These are phyloP conservation scores for Penicillium verhagenii DNA, from an alignment of 495 filamentous ascomycete genomes.

Conservation along the genomic window DNA sequence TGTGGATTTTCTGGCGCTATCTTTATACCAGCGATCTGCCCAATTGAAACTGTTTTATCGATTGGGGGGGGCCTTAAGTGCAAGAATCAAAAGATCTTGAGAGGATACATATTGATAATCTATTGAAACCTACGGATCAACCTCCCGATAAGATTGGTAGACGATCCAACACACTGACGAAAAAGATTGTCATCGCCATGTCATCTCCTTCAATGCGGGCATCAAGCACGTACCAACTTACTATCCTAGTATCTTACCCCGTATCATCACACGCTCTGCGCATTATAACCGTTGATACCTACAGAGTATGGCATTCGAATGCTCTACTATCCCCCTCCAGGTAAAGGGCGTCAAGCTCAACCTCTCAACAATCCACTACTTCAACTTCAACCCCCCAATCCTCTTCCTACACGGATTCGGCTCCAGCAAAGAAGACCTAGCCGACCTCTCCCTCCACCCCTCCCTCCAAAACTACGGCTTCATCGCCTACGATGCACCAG, in stretches of 20 bases:
- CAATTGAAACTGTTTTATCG: conserved; percentile 61
- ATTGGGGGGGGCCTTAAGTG: conserved; percentile 40
- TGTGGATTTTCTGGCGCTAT: conserved; percentile 66
- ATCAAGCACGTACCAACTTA: no score
- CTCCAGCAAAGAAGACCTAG: conserved; percentile 32
- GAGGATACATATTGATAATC: neutral
- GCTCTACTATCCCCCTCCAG: conserved; percentile 13
- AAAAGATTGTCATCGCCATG: neutral
- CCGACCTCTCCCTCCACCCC: conserved; percentile 21
- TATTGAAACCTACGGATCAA: neutral
- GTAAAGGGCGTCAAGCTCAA: conserved; percentile 18
- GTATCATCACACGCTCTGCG: neutral
- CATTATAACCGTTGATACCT: no score
- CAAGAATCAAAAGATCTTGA: neutral
- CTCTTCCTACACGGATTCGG: conserved; percentile 32
- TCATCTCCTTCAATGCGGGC: no score
- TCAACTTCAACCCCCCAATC: conserved; percentile 18
- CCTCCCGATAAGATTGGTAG: neutral
- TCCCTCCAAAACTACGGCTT: conserved; percentile 18
- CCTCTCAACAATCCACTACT: conserved; percentile 22
- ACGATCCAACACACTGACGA: neutral
- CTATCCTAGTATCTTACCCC: neutral
- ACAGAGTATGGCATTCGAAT: conserved; percentile 11
- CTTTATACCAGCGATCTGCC: conserved; percentile 53
- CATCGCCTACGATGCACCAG: conserved; percentile 30